Conservation (phyloP, 208 protist genomes). For the Porcisia hertigi region DNA sequence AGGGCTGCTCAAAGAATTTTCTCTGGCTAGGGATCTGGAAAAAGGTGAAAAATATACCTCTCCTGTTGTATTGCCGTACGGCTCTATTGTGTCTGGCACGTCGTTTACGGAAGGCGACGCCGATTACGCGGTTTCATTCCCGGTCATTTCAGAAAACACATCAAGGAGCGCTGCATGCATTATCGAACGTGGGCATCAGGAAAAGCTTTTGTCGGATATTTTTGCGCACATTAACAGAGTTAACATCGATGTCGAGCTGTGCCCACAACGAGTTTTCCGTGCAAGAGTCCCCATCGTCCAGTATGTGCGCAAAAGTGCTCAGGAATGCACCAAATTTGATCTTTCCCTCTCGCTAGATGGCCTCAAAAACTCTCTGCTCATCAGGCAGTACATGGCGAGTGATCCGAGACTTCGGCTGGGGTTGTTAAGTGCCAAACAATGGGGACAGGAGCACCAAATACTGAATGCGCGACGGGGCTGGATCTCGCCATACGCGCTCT, state of each 20-base stretch:
- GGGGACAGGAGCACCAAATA: constrained; percentile 65
- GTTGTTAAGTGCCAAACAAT: constrained; percentile 61
- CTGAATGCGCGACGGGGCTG: constrained; percentile 72
- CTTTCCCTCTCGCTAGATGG: constrained; percentile 78
- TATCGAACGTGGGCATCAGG: constrained; percentile 44
- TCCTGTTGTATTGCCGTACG: constrained; percentile 69
- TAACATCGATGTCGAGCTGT: constrained; percentile 13
- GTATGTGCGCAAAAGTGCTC: constrained; percentile 18
- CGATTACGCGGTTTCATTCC: constrained; percentile 74
- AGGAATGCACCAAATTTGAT: constrained; percentile 53
- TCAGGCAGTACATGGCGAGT: constrained; percentile 65
- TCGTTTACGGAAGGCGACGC: constrained; percentile 72
- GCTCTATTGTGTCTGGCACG: constrained; percentile 72
- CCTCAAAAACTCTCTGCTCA: constrained; percentile 63
- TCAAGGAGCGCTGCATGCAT: neutral
- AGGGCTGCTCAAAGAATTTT: constrained; percentile 28
- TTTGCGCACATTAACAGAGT: constrained; percentile 39
- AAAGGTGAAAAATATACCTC: neutral
- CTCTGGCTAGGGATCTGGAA: constrained; percentile 1
- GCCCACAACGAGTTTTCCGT: constrained; percentile 76
- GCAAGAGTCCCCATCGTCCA: constrained; percentile 76
- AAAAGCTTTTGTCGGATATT: constrained; percentile 49
- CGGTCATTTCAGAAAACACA: neutral
- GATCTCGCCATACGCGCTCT: constrained; percentile 85
- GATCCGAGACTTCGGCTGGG: constrained; percentile 62